A percentile compares a stretch with the other conserved stretches of the same genome.
These are phyloP conservation scores for Glycine latifolia DNA, from an alignment of 306 rosid species.

Conservation along the genomic window DNA sequence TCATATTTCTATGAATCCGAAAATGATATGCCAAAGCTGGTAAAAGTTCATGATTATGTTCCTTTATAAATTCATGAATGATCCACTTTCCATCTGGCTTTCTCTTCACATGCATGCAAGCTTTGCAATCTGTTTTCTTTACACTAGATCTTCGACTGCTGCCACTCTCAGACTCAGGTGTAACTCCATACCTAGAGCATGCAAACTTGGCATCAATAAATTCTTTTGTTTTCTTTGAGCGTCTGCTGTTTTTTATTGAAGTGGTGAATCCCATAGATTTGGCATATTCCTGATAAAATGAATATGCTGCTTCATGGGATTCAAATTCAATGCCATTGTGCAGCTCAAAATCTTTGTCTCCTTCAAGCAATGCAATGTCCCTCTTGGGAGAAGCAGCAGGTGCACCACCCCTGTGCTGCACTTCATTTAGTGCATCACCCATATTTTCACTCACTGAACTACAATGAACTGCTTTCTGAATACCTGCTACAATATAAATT, in stretches of 20 bases:
- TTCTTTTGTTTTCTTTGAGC: slow-evolving; percentile 94
- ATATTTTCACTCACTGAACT: slow-evolving; percentile 52
- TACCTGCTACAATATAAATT: slow-evolving; percentile 35
- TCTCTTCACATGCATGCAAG: slow-evolving; percentile 98
- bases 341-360: slow-evolving; percentile 81
- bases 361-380: slow-evolving; percentile 67
- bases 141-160: slow-evolving; percentile 90
- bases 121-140: slow-evolving; percentile 94
- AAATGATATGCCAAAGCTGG: slow-evolving; percentile 97
- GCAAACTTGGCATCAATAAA: slow-evolving; percentile 97
- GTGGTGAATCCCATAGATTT: slow-evolving; percentile 98
- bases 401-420: slow-evolving; percentile 55
- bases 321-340: slow-evolving; percentile 82
- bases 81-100: slow-evolving; percentile 89
- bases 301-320: slow-evolving; percentile 84
- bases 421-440: slow-evolving; percentile 67
- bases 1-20: slow-evolving; percentile 91
- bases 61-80: slow-evolving; percentile 92
- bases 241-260: slow-evolving; percentile 89
- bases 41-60: slow-evolving; percentile 89
- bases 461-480: slow-evolving; percentile 50
- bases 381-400: slow-evolving; percentile 59
- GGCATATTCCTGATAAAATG: slow-evolving; percentile 90
- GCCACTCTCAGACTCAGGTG: slow-evolving; percentile 88
- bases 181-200: slow-evolving; percentile 90